Percentiles rank a stretch among this genome's conserved stretches.
These are phyloP conservation scores for Trichoderma asperellum DNA, from an alignment of 2,329 filamentous ascomycete species.

Conservation along the genomic window DNA sequence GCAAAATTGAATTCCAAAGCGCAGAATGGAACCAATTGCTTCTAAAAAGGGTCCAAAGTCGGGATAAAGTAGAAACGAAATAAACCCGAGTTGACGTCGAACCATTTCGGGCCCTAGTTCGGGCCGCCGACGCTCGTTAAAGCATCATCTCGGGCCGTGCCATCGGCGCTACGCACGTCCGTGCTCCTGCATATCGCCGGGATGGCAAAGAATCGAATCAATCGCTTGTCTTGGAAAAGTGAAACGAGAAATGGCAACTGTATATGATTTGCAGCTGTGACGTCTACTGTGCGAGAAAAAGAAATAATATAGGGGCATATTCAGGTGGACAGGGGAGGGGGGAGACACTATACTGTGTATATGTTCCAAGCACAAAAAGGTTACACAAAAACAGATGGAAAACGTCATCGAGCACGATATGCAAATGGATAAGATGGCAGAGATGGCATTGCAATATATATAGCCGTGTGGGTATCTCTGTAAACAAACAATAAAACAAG, in stretches of 20 bases:
- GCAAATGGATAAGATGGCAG: not conserved
- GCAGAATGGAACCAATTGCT: not conserved
- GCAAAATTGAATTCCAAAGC: not conserved
- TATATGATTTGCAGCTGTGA: not conserved
- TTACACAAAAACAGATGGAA: not conserved
- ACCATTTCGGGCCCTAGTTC: constrained; percentile 2
- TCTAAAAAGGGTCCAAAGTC: not conserved
- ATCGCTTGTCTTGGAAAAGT: not conserved
- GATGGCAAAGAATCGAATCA: not conserved
- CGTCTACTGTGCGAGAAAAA: too few species aligned
- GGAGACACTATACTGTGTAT: too few species aligned
- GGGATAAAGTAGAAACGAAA: not conserved
- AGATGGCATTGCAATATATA: constrained; percentile 3
- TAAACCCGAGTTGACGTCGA: not conserved
- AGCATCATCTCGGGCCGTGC: not conserved
- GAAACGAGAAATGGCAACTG: not conserved
- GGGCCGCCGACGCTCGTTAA: not conserved
- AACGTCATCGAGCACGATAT: not conserved
- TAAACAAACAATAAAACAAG: not conserved
- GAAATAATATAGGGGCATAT: too few species aligned
- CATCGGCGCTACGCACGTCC: not conserved
- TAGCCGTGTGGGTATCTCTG: constrained; percentile 23
- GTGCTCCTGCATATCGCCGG: not conserved
- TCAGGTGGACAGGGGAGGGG: too few species aligned
- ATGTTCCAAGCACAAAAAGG: not conserved